These are phyloP conservation scores for Saccharomyces hybrid DNA, from an alignment of 1,139 yeast species.

Conservation along the genomic window DNA sequence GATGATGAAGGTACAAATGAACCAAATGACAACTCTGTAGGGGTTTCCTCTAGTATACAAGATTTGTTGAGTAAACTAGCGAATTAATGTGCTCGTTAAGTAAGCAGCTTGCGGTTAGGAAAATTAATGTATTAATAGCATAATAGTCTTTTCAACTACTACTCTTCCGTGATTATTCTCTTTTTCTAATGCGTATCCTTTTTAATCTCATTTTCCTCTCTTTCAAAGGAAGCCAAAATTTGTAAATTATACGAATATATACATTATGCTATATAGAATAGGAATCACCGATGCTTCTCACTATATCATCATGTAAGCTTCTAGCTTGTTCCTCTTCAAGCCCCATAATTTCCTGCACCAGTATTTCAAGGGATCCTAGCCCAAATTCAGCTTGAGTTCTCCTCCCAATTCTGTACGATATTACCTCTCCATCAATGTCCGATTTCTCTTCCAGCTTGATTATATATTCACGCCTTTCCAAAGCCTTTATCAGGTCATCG, in stretches of 20 bases:
- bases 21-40: not conserved
- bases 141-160: not conserved
- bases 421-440: conserved; percentile 18
- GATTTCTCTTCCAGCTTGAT: conserved; percentile 18
- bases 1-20: not conserved
- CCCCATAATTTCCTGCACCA: conserved; percentile 20
- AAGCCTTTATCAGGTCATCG: conserved; percentile 18
- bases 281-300: conserved; percentile 23
- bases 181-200: too few species aligned
- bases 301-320: conserved; percentile 14
- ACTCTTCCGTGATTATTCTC: not conserved
- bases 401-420: conserved; percentile 23
- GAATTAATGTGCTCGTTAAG: conserved; percentile 10
- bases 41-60: conserved; percentile 28
- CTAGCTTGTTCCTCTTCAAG: conserved; percentile 14
- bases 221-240: too few species aligned
- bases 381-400: conserved; percentile 25
- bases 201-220: not conserved
- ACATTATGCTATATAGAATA: conserved; percentile 5
- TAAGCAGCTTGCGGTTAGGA: not conserved
- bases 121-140: not conserved
- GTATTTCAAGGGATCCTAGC: conserved; percentile 14
- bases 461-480: conserved; percentile 24
- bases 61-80: conserved; percentile 31
- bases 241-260: not conserved